Evolutionary conservation across 371 early-diverging fungal genomes (phyloP).

Genomic region (Circinella umbellata): DNA sequence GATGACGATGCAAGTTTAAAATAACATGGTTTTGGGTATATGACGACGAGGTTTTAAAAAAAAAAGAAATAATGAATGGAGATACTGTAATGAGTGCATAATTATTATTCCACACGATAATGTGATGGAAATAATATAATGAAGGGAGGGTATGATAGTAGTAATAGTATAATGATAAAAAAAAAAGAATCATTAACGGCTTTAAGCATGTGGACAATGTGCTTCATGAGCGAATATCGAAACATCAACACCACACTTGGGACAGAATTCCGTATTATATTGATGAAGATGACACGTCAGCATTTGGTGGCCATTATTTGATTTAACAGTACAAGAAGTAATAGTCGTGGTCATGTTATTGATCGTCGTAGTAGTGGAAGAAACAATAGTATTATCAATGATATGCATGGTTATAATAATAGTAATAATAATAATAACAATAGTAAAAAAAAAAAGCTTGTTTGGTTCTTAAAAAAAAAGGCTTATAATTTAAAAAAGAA

Average conservation of each 20-base stretch:
- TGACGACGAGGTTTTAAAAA: constrained; percentile 3
- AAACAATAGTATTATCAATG: too few relatives aligned
- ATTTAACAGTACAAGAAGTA: not conserved
- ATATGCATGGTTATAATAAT: too few relatives aligned
- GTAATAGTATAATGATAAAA: not conserved
- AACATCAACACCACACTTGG: constrained; percentile 22
- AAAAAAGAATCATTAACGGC: constrained; percentile 7
- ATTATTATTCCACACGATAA: too few relatives aligned
- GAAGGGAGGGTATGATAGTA: not conserved
- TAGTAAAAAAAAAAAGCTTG: too few relatives aligned
- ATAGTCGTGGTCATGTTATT: not conserved
- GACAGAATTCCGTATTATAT: constrained; percentile 16
- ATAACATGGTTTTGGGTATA: not conserved
- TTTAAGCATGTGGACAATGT: constrained; percentile 14
- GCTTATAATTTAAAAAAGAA: not conserved
- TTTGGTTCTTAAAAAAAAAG: not conserved
- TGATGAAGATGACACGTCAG: not conserved
- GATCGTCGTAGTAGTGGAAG: too few relatives aligned
- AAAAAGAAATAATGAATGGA: constrained; percentile 7
- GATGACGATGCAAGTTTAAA: not conserved
- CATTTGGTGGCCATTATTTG: not conserved
- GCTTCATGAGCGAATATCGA: constrained; percentile 21
- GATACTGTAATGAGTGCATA: not conserved
- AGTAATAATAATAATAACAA: too few relatives aligned
- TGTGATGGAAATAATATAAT: not conserved